A percentile compares a stretch with the other conserved stretches of the same genome.
Conservation (phyloP, 768 basidiomycete genomes). For the Leccinum olivaceopallidum region DNA sequence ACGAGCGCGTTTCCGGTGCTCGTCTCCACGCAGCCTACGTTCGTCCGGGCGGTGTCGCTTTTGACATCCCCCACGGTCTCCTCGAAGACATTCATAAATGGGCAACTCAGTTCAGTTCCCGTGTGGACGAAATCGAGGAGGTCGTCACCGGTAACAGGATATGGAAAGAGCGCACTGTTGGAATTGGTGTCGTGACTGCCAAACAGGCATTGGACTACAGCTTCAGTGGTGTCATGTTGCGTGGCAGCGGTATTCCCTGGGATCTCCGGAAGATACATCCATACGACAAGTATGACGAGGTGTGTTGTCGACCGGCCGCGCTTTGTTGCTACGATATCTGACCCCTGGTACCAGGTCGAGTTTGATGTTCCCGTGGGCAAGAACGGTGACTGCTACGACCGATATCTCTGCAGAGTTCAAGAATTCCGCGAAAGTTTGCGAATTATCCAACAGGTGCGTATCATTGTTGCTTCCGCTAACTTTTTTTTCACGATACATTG, state of each 20-base stretch:
- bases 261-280: conserved; percentile 89
- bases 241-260: conserved; percentile 94
- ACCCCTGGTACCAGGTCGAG: conserved; percentile 61
- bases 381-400: conserved; percentile 98
- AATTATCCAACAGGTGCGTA: conserved; percentile 75
- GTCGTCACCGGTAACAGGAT: conserved; percentile 97
- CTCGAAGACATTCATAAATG: conserved; percentile 98
- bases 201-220: conserved; percentile 90
- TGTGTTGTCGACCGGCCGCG: conserved; percentile 28
- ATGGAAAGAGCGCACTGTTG: conserved; percentile 95
- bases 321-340: background rate
- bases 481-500: background rate
- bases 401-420: conserved; percentile 96
- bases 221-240: conserved; percentile 96
- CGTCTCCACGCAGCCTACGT: conserved; percentile 98
- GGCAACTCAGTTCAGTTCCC: conserved; percentile 90
- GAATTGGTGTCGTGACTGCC: conserved; percentile 87
- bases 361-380: conserved; percentile 97
- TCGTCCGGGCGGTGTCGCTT: conserved; percentile 96
- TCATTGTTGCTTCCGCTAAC: background rate
- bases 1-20: conserved; percentile 97
- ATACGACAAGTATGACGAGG: conserved; percentile 96
- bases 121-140: conserved; percentile 97
- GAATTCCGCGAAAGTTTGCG: conserved; percentile 94
- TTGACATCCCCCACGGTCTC: conserved; percentile 97